Conservation (phyloP, 208 protist genomes). For the Trypanosomatidae sp. region DNA sequence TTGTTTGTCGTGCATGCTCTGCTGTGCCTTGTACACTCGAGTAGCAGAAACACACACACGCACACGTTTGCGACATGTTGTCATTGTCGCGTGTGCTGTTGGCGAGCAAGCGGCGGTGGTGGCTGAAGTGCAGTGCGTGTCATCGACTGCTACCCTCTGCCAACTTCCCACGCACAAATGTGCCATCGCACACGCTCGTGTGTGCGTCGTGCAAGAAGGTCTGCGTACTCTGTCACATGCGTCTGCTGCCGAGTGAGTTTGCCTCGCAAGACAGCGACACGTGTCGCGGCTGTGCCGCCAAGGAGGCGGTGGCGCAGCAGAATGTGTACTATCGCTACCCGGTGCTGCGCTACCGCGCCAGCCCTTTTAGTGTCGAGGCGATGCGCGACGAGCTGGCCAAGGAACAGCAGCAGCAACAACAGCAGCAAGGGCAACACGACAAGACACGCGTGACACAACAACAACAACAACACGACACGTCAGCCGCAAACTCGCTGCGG, state of each 20-base stretch:
- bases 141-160: constrained; percentile 39
- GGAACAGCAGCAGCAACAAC: constrained; percentile 9
- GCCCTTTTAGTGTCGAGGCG: constrained; percentile 68
- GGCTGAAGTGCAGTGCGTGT: constrained; percentile 47
- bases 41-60: too few relatives aligned
- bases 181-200: constrained; percentile 33
- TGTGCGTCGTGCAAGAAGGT: constrained; percentile 63
- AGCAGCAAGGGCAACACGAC: neutral
- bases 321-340: constrained; percentile 87
- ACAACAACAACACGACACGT: too few relatives aligned
- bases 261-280: constrained; percentile 14
- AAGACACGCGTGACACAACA: too few relatives aligned
- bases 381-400: constrained; percentile 50
- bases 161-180: constrained; percentile 42
- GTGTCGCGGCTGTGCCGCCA: constrained; percentile 56
- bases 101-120: constrained; percentile 56
- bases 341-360: constrained; percentile 72
- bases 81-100: constrained; percentile 5
- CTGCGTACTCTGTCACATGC: constrained; percentile 56
- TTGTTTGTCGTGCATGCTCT: too few relatives aligned
- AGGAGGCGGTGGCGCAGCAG: constrained; percentile 49
- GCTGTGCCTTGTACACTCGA: too few relatives aligned
- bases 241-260: constrained; percentile 39
- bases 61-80: too few relatives aligned
- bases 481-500: too few relatives aligned